Conservation (phyloP, 129 eudicot species). For the Silybum marianum region DNA sequence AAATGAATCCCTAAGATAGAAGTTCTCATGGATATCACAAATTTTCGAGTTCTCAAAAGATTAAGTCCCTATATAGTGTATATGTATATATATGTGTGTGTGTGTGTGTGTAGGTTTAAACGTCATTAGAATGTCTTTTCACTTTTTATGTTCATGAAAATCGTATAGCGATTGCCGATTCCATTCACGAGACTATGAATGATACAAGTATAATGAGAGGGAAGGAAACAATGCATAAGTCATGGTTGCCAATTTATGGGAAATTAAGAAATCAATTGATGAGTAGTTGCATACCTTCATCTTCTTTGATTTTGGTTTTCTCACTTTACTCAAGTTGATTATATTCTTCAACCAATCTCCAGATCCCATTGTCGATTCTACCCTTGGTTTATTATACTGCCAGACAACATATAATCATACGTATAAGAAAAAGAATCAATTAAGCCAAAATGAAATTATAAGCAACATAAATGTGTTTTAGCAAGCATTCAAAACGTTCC, state of each 20-base stretch:
- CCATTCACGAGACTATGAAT: background rate
- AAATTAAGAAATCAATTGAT: background rate
- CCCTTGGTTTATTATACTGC: background rate
- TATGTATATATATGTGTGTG: too few species aligned
- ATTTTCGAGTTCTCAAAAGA: too few species aligned
- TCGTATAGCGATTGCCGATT: background rate
- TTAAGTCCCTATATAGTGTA: too few species aligned
- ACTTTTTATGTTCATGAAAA: background rate
- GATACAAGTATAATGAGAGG: background rate
- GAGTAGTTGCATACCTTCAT: constrained; percentile 34
- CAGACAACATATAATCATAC: background rate
- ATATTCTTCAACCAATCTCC: constrained; percentile 54
- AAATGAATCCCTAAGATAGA: too few species aligned
- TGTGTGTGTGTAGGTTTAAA: background rate
- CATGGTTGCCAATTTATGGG: background rate
- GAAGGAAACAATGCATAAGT: background rate
- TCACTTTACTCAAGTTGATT: constrained; percentile 50
- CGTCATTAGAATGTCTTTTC: background rate
- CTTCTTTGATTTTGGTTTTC: constrained; percentile 33
- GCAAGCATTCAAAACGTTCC: too few species aligned
- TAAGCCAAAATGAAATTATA: too few species aligned
- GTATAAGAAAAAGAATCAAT: background rate
- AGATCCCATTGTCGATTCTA: constrained; percentile 37
- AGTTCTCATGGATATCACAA: too few species aligned
- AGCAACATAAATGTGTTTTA: too few species aligned